Evolutionary conservation across 768 basidiomycete species (phyloP).

Genomic region (Suillus tomentosus): DNA sequence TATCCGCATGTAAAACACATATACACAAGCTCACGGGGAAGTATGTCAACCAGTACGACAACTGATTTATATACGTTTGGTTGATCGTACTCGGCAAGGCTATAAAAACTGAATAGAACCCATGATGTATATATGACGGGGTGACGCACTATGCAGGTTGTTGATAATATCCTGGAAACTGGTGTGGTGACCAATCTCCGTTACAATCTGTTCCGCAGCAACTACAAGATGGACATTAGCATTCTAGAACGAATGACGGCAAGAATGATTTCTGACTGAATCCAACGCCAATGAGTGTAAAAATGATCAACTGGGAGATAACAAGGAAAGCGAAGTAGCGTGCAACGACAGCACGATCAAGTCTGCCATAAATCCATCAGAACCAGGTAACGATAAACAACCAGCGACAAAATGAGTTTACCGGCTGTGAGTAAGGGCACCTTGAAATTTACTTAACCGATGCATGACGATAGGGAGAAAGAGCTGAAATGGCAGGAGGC

Average conservation of each 20-base stretch:
- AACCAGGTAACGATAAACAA: constrained; percentile 1
- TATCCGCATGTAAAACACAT: constrained; percentile 7
- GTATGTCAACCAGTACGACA: constrained; percentile 91
- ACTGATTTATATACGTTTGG: constrained; percentile 86
- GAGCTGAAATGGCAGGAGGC: constrained; percentile 83
- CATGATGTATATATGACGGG: not conserved
- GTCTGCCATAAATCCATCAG: constrained; percentile 38
- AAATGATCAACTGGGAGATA: constrained; percentile 91
- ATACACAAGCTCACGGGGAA: constrained; percentile 70
- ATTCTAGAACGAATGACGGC: not conserved
- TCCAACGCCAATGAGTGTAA: constrained; percentile 87
- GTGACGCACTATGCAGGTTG: constrained; percentile 41
- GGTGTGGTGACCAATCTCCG: constrained; percentile 48
- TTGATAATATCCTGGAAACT: constrained; percentile 48
- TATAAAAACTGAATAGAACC: constrained; percentile 29
- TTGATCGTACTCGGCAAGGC: constrained; percentile 76
- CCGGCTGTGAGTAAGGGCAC: constrained; percentile 39
- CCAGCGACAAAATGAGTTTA: constrained; percentile 14
- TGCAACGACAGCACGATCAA: constrained; percentile 90
- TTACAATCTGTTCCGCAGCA: constrained; percentile 42
- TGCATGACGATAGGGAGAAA: constrained; percentile 94
- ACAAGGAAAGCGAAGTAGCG: constrained; percentile 94
- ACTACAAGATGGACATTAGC: constrained; percentile 23
- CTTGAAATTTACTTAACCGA: constrained; percentile 72
- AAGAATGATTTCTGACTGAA: constrained; percentile 60